A percentile compares a stretch with the other conserved stretches of the same genome.
Conservation (phyloP, 306 rosid genomes). For the Fragaria vesca region DNA sequence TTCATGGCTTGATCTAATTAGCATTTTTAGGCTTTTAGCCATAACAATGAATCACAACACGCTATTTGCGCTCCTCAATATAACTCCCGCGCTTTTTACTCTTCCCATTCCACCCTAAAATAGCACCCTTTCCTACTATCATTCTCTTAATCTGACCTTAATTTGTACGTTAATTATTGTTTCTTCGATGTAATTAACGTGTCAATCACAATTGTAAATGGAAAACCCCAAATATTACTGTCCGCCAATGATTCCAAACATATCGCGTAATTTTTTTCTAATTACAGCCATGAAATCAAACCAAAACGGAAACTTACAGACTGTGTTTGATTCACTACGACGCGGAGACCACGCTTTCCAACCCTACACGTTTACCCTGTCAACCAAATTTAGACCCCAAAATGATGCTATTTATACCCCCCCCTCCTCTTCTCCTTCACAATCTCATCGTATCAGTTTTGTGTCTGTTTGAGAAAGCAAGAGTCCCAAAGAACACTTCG, state of each 20-base stretch:
- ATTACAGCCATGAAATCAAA: not conserved
- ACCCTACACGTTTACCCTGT: not conserved
- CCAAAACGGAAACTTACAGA: not conserved
- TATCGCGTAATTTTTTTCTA: not conserved
- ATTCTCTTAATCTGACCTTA: not conserved
- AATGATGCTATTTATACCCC: not conserved
- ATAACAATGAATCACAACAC: not conserved
- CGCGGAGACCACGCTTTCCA: not conserved
- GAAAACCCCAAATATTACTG: not conserved
- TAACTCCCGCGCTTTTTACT: not conserved
- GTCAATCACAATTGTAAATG: not conserved
- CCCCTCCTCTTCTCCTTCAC: not conserved
- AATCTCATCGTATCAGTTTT: not conserved
- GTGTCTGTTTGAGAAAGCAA: not conserved
- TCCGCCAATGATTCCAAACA: not conserved
- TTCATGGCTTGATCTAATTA: not conserved
- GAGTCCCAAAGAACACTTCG: not conserved
- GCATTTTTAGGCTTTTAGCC: too few relatives aligned
- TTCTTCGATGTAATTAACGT: not conserved
- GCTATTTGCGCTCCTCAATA: not conserved
- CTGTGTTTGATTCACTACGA: not conserved
- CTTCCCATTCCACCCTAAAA: not conserved
- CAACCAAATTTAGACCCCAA: not conserved
- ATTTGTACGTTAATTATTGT: not conserved
- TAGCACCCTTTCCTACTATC: not conserved